Evolutionary conservation across 768 basidiomycete species (phyloP), one percentile per base, ranked within the genome.

Genomic region (Macrolepiota fuliginosa): DNA sequence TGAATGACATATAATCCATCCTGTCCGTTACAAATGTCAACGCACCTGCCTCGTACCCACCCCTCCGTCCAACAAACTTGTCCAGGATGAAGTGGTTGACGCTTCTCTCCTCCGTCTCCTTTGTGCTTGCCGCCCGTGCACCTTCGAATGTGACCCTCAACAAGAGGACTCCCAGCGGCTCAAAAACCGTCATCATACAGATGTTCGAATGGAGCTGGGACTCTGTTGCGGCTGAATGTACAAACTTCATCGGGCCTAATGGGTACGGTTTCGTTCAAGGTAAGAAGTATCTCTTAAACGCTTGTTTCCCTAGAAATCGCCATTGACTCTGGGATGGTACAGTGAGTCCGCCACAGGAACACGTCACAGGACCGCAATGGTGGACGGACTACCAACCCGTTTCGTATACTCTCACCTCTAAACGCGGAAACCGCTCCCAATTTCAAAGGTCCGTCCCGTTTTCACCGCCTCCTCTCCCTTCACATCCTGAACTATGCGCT

Each of bases 371-470:
- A 3, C 11, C 73, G 2, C 79, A 88, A 66, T 90, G 88, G 88
- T 90, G 88, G 88, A 89, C 88, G 0, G 88, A 89, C 68, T 89
- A 90, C 66, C 88, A 81, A 73, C 83, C 84, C 3, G 86, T 88
- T 0, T 88, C 87, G 1, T 88, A 89, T 68, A 87, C 58, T 10
- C 68, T 89, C 52, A 85, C 79, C 1, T 88, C 86, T 0, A 90
- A 89, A 70, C 84, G 86, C 0, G 89, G 88, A 4, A 77, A 83
- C 64, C 78, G 85, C 13, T 61, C 70, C 2, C 84, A 88, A 62
- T 88, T 77, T 68, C 69, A 74, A 61, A 75, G 63, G 75, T 77
- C 49, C 35, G 65, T 37, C n/a, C 5, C 39, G 11, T 37, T 39
- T 39, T 54, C 13, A 24, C 32, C 63, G 32, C 66, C 69, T 29